phyloP scores from a whole-genome alignment of 177 flowering plant species.

The Vitis hybrid region DNA sequence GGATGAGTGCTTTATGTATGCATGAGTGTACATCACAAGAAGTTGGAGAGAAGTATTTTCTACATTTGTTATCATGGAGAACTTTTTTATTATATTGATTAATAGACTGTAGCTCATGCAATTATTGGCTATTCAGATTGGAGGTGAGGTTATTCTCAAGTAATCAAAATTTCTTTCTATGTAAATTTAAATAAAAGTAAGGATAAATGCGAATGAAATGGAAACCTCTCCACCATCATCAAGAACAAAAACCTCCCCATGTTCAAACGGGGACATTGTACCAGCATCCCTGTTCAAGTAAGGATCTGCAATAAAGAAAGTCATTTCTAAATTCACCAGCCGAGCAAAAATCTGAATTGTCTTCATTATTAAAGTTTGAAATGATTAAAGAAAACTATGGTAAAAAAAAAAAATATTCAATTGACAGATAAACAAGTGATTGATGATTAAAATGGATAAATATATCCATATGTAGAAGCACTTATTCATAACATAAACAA shows the following conservation, averaged over 20 bases:
- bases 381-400: neutral
- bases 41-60: too few relatives aligned
- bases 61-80: too few relatives aligned
- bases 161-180: neutral
- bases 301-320: constrained; percentile 60
- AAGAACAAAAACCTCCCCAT: constrained; percentile 95
- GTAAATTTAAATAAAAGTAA: neutral
- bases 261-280: constrained; percentile 97
- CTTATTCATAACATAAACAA: too few relatives aligned
- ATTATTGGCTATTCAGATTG: too few relatives aligned
- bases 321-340: neutral
- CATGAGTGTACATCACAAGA: too few relatives aligned
- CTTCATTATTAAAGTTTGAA: neutral
- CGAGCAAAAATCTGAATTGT: neutral
- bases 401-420: neutral
- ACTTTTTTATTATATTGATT: too few relatives aligned
- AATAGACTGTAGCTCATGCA: too few relatives aligned
- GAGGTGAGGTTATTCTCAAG: neutral
- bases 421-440: too few relatives aligned
- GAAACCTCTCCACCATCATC: constrained; percentile 98
- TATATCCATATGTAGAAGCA: too few relatives aligned
- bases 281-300: constrained; percentile 97
- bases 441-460: too few relatives aligned
- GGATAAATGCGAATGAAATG: neutral
- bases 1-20: too few relatives aligned